These are phyloP conservation scores for Diutina siamensis DNA, from an alignment of 1,139 yeast genomes.

Conservation along the genomic window DNA sequence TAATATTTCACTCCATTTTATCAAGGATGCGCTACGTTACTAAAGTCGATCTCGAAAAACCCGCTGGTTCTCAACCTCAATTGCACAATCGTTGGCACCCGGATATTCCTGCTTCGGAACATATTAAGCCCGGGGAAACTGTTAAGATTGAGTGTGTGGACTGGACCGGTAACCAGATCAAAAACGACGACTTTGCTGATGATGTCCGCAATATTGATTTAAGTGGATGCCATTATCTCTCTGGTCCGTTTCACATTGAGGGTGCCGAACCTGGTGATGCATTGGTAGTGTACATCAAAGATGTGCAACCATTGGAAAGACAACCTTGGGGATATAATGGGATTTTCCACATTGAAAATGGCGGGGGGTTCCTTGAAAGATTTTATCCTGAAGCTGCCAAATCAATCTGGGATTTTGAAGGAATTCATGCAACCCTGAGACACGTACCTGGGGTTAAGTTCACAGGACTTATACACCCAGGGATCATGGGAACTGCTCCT, in stretches of 20 bases:
- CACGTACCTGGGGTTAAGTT: constrained; percentile 38
- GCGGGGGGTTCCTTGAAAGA: constrained; percentile 38
- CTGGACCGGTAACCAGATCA: constrained; percentile 42
- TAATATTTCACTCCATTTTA: too few species aligned
- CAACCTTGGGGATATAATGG: constrained; percentile 46
- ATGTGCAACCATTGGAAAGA: constrained; percentile 38
- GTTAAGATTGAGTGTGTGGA: constrained; percentile 39
- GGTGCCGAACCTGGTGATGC: constrained; percentile 38
- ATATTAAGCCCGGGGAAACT: constrained; percentile 28
- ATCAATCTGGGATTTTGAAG: constrained; percentile 41
- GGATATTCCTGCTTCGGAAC: constrained; percentile 29
- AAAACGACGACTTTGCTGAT: constrained; percentile 35
- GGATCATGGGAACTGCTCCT: constrained; percentile 40
- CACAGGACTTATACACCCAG: constrained; percentile 35
- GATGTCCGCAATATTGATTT: constrained; percentile 33
- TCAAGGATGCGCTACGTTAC: constrained; percentile 10
- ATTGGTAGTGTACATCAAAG: constrained; percentile 36
- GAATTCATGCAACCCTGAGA: constrained; percentile 34
- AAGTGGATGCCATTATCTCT: constrained; percentile 32
- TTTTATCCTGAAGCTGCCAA: constrained; percentile 40
- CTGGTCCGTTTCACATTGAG: constrained; percentile 35
- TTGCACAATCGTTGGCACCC: constrained; percentile 45
- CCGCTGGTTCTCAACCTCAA: constrained; percentile 33
- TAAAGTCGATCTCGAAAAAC: constrained; percentile 26
- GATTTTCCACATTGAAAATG: constrained; percentile 33